Evolutionary conservation across 177 flowering plant species (phyloP).

Genomic region (Tripterygium wilfordii): DNA sequence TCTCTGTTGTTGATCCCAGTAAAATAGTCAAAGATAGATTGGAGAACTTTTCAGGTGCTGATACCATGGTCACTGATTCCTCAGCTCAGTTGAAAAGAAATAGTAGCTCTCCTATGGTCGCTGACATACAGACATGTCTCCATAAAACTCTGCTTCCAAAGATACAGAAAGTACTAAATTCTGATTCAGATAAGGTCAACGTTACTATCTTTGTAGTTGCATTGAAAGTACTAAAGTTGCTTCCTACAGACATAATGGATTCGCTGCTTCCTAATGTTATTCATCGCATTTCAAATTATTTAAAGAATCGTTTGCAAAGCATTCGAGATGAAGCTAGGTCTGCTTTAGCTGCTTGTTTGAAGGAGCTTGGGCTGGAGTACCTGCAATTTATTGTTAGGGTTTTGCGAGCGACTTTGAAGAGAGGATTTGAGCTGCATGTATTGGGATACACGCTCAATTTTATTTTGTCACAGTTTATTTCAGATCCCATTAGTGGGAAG

Average conservation of each 20-base stretch:
- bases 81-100: neutral
- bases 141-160: slow-evolving; percentile 58
- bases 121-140: slow-evolving; percentile 49
- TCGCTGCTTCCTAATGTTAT: slow-evolving; percentile 67
- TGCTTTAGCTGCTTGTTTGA: slow-evolving; percentile 81
- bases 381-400: slow-evolving; percentile 58
- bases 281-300: slow-evolving; percentile 70
- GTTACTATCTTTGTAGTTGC: slow-evolving; percentile 60
- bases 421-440: slow-evolving; percentile 92
- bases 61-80: slow-evolving; percentile 9
- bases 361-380: slow-evolving; percentile 79
- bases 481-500: slow-evolving; percentile 30
- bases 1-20: slow-evolving; percentile 17
- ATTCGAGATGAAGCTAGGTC: slow-evolving; percentile 86
- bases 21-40: slow-evolving; percentile 14
- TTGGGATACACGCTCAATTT: slow-evolving; percentile 78
- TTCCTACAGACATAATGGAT: slow-evolving; percentile 72
- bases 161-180: slow-evolving; percentile 56
- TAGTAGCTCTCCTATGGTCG: slow-evolving; percentile 7
- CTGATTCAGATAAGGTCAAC: slow-evolving; percentile 60
- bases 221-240: slow-evolving; percentile 70
- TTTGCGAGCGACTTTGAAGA: slow-evolving; percentile 62
- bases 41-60: slow-evolving; percentile 13
- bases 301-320: slow-evolving; percentile 69
- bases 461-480: slow-evolving; percentile 49